phyloP scores from a whole-genome alignment of 2,329 filamentous ascomycete genomes.

The Chaetomium sp. region DNA sequence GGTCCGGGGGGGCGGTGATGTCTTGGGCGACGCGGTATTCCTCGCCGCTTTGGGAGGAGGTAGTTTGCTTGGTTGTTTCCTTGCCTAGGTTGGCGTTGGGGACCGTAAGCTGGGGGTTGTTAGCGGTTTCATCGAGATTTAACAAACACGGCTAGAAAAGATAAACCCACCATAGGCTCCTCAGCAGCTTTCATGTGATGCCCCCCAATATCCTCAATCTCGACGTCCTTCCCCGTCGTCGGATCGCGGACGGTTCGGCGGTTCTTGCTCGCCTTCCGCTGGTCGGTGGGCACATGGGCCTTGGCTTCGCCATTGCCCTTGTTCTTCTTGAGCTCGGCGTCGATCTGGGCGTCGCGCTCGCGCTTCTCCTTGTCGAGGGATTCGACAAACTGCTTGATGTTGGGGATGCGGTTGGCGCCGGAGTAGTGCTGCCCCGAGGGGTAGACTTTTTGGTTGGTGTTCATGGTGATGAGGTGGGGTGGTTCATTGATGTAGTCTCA shows the following conservation, averaged over 20 bases:
- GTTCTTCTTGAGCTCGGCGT: constrained; percentile 34
- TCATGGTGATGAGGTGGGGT: constrained; percentile 26
- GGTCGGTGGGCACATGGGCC: constrained; percentile 35
- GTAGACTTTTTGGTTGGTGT: constrained; percentile 34
- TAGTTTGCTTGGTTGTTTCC: constrained; percentile 64
- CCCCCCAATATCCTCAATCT: constrained; percentile 67
- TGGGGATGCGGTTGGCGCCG: constrained; percentile 76
- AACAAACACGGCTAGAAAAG: not conserved
- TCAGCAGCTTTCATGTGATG: constrained; percentile 60
- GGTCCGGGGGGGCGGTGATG: constrained; percentile 83
- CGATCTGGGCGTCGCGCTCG: constrained; percentile 64
- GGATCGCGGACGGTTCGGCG: constrained; percentile 79
- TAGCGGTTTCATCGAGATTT: not conserved
- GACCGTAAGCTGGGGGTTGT: constrained; percentile 57
- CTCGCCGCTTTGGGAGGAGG: constrained; percentile 61
- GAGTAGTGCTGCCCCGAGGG: constrained; percentile 67
- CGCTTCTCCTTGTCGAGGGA: constrained; percentile 74
- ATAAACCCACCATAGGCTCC: constrained; percentile 55
- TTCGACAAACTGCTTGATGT: constrained; percentile 76
- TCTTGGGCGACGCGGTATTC: constrained; percentile 85
- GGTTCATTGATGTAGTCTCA: not conserved
- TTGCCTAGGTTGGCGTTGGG: constrained; percentile 86
- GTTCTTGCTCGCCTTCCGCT: constrained; percentile 30
- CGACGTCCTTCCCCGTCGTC: constrained; percentile 76
- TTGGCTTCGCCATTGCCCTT: constrained; percentile 34